Evolutionary conservation across 768 basidiomycete genomes (phyloP), one percentile per base, ranked within the genome.

Genomic region (Mycena polygramma): DNA sequence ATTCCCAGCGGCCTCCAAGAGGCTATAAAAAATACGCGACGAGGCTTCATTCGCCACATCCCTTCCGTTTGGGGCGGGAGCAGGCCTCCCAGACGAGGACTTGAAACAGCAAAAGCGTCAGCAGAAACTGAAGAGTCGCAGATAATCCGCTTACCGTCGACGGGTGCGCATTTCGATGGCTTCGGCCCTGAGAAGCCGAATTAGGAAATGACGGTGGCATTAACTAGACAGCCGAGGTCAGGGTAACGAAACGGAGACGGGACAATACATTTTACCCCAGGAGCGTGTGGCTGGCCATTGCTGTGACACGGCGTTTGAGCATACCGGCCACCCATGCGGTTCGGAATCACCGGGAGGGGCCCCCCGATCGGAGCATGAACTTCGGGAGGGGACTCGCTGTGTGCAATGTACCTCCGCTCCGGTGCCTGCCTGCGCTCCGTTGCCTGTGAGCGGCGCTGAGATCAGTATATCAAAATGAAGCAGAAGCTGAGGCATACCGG

Each of bases 271-370:
- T 51, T 30, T 67, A 73, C 72, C 11, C 68, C 68, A 6, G 72
- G 68, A 11, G 72, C 72, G 36, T 73, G 72, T 7, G 72, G 72
- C 41, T 73, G 72, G 36, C 72, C 72, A 63, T 73, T 73, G 14
- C 39, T 37, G 54, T 73, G 72, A 55, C 62, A 67, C 35, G 64
- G 72, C 6, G 72, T 73, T 55, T 73, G 72, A 20, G 72, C 72
- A 51, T 73, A 73, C 14, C 72, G 60, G 2, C 72, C 72, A 30
- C 72, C 72, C 72, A 73, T 73, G 7, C 72, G 63, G 35, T 66
- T 63, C 0, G 72, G 72, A 63, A 69, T 63, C 15, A 69, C 72
- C 4, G 64, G 59, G 4, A 55, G 24, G 14, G 65, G 54, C 1
- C 30, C 30, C 30, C 30, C 30, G 30, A 49, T 55, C 41, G 63